phyloP scores from a whole-genome alignment of 1,284 basidiomycete genomes.

The Kwoniella shivajii region DNA sequence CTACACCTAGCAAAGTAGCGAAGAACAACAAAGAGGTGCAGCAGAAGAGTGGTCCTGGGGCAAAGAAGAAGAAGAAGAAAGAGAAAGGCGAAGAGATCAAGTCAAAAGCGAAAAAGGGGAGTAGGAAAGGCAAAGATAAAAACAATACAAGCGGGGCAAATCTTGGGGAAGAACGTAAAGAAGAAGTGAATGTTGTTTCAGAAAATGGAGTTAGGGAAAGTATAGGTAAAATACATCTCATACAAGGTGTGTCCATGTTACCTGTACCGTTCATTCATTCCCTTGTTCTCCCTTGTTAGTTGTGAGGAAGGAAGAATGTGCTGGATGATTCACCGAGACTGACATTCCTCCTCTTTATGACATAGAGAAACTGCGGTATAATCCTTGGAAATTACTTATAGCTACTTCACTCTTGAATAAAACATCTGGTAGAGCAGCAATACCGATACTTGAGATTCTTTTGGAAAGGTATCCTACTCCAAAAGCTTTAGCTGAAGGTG shows the following conservation, averaged over 20 bases:
- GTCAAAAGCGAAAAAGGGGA: background rate
- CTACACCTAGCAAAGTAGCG: no score
- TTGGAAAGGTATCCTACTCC: conserved; percentile 26
- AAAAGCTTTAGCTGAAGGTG: conserved; percentile 23
- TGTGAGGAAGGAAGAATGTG: no score
- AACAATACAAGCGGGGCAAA: background rate
- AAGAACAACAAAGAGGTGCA: no score
- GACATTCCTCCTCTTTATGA: background rate
- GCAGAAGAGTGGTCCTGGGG: no score
- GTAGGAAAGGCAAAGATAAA: background rate
- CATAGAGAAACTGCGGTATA: conserved; percentile 28
- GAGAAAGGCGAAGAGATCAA: background rate
- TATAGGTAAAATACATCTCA: conserved; percentile 29
- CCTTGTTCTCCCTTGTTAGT: no score
- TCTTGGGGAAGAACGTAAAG: background rate
- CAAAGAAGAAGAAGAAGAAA: conserved; percentile 1
- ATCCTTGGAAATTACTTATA: conserved; percentile 38
- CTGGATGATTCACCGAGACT: no score
- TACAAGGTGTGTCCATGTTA: conserved; percentile 25
- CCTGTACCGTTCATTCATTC: background rate
- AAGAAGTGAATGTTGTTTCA: conserved; percentile 1
- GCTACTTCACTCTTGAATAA: conserved; percentile 33
- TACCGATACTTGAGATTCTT: conserved; percentile 26
- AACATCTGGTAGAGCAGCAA: conserved; percentile 31
- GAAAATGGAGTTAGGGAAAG: conserved; percentile 23